Conservation (phyloP, 129 eudicot genomes). For the Deinandra increscens region DNA sequence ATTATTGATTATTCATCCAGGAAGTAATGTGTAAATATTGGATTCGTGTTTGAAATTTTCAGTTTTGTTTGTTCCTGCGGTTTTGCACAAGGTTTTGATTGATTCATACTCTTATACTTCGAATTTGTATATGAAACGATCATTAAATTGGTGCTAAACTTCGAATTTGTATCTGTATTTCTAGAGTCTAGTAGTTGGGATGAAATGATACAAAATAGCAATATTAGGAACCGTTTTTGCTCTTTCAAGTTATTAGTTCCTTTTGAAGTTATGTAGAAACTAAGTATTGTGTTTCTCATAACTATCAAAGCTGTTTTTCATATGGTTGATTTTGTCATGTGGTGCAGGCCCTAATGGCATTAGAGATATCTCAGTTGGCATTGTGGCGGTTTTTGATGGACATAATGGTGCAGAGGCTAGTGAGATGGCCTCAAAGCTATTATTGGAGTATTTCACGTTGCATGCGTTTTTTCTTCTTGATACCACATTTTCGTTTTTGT, state of each 20-base stretch:
- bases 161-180: neutral
- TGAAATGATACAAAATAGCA: neutral
- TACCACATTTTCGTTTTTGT: constrained; percentile 59
- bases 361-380: constrained; percentile 64
- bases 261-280: neutral
- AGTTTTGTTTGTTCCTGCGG: neutral
- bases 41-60: neutral
- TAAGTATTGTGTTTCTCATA: constrained; percentile 5
- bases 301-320: neutral
- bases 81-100: neutral
- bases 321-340: constrained; percentile 29
- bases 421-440: constrained; percentile 81
- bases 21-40: no score
- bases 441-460: constrained; percentile 73
- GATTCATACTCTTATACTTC: constrained; percentile 1
- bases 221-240: neutral
- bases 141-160: constrained; percentile 2
- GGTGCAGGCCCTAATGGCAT: constrained; percentile 60
- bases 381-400: constrained; percentile 96
- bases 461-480: constrained; percentile 91
- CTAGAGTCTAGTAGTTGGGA: neutral
- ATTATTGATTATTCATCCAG: neutral
- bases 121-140: neutral
- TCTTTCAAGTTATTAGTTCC: neutral
- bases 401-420: constrained; percentile 98